Evolutionary conservation across 2,329 filamentous ascomycete genomes (phyloP).

Genomic region (Pleoardoris graminearum): DNA sequence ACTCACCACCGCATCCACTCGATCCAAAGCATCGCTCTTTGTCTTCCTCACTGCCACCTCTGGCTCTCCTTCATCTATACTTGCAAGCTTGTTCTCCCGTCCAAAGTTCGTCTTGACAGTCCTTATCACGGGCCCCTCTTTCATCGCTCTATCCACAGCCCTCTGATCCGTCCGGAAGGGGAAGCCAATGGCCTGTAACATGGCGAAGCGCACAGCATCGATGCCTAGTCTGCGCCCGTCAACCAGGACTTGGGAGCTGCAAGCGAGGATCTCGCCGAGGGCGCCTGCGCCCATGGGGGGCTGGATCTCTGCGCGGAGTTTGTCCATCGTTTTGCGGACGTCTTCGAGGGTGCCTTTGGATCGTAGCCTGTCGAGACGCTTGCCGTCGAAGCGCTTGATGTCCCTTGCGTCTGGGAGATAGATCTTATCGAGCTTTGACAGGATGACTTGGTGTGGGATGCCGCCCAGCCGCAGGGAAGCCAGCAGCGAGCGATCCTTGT

Average conservation of each 20-base stretch:
- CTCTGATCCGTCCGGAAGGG: constrained; percentile 2
- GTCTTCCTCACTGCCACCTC: neutral
- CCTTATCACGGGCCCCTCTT: neutral
- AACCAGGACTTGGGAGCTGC: constrained; percentile 56
- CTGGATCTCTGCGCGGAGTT: constrained; percentile 43
- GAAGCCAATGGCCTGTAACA: constrained; percentile 59
- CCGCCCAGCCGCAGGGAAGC: constrained; percentile 58
- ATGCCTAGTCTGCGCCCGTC: constrained; percentile 60
- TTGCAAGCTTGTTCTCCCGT: neutral
- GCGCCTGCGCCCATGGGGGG: constrained; percentile 41
- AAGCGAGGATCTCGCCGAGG: constrained; percentile 64
- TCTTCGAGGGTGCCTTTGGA: constrained; percentile 46
- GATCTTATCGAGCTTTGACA: constrained; percentile 65
- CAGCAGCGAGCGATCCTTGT: constrained; percentile 62
- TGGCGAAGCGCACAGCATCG: constrained; percentile 65
- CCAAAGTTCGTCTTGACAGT: constrained; percentile 4
- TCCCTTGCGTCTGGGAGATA: constrained; percentile 30
- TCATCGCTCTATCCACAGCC: neutral
- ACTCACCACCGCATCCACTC: neutral
- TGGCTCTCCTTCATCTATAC: neutral
- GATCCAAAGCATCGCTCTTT: neutral
- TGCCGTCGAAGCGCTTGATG: constrained; percentile 20
- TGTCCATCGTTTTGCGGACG: constrained; percentile 47
- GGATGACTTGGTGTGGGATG: constrained; percentile 65
- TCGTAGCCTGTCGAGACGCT: constrained; percentile 16